Conservation (phyloP, 2,329 filamentous ascomycete genomes). For the Xylariaceae sp. region DNA sequence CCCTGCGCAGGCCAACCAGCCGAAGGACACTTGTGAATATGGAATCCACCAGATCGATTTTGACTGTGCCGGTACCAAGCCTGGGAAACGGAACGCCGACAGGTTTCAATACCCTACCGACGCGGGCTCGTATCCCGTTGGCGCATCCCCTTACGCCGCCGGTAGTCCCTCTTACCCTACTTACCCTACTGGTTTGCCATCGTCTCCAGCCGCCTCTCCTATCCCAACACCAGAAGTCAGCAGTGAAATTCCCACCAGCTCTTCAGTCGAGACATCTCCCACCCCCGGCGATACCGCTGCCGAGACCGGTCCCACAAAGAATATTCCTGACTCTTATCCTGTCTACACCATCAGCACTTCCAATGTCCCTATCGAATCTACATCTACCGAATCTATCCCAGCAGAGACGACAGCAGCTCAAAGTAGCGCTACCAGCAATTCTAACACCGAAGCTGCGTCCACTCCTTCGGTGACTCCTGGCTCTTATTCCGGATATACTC, state of each 20-base stretch:
- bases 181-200: conserved; percentile 21
- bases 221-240: conserved; percentile 7
- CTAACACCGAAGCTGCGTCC: neutral
- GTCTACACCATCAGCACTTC: conserved; percentile 7
- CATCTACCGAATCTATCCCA: conserved; percentile 6
- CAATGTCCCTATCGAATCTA: conserved; percentile 9
- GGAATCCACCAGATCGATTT: conserved; percentile 70
- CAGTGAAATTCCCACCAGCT: conserved; percentile 1
- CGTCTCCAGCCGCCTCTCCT: conserved; percentile 21
- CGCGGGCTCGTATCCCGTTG: conserved; percentile 23
- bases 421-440: neutral
- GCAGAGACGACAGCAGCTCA: neutral
- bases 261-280: neutral
- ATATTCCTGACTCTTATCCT: conserved; percentile 2
- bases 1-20: conserved; percentile 52
- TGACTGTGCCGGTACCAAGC: conserved; percentile 52
- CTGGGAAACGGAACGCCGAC: conserved; percentile 28
- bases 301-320: neutral
- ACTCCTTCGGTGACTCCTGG: neutral
- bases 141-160: conserved; percentile 21
- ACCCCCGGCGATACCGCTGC: neutral
- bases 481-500: no score
- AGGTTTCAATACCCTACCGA: conserved; percentile 17
- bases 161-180: conserved; percentile 20
- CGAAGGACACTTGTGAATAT: conserved; percentile 59